These are phyloP conservation scores for Phaffomyces opuntiae DNA, from an alignment of 805 yeast species.

Conservation along the genomic window DNA sequence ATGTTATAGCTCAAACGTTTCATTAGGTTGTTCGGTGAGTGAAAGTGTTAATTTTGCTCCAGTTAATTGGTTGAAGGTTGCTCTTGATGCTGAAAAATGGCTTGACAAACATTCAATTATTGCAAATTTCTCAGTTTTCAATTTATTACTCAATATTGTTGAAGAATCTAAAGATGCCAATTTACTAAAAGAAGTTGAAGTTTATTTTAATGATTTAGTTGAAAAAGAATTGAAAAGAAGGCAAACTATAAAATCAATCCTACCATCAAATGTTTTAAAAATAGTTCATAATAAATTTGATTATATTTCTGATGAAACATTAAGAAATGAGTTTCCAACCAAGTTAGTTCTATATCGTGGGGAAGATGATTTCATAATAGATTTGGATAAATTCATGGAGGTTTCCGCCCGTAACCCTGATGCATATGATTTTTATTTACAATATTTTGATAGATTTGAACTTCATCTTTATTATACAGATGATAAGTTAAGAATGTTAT, in stretches of 20 bases:
- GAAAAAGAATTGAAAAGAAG: slow-evolving; percentile 40
- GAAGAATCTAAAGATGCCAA: slow-evolving; percentile 32
- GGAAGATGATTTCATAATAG: slow-evolving; percentile 28
- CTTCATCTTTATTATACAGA: slow-evolving; percentile 45
- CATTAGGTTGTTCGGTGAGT: slow-evolving; percentile 49
- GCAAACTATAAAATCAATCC: slow-evolving; percentile 25
- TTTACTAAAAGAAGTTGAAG: slow-evolving; percentile 28
- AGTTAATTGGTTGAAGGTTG: slow-evolving; percentile 41
- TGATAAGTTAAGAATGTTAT: slow-evolving; percentile 37
- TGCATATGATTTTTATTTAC: slow-evolving; percentile 7
- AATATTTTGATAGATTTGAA: slow-evolving; percentile 26
- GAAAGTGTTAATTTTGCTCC: slow-evolving; percentile 56
- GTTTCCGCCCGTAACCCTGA: neutral
- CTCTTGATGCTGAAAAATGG: slow-evolving; percentile 47
- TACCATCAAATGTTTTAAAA: slow-evolving; percentile 23
- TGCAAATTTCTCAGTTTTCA: slow-evolving; percentile 47
- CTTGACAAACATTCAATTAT: slow-evolving; percentile 36
- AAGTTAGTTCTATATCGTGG: slow-evolving; percentile 35
- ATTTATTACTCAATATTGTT: slow-evolving; percentile 40
- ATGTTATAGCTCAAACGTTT: slow-evolving; percentile 42
- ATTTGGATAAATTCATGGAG: slow-evolving; percentile 25
- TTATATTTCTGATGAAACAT: slow-evolving; percentile 46
- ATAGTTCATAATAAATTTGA: slow-evolving; percentile 33
- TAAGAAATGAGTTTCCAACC: slow-evolving; percentile 47
- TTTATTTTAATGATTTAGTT: slow-evolving; percentile 28